Evolutionary conservation across 129 eudicot genomes (phyloP).

Genomic region (Flaveria linearis): DNA sequence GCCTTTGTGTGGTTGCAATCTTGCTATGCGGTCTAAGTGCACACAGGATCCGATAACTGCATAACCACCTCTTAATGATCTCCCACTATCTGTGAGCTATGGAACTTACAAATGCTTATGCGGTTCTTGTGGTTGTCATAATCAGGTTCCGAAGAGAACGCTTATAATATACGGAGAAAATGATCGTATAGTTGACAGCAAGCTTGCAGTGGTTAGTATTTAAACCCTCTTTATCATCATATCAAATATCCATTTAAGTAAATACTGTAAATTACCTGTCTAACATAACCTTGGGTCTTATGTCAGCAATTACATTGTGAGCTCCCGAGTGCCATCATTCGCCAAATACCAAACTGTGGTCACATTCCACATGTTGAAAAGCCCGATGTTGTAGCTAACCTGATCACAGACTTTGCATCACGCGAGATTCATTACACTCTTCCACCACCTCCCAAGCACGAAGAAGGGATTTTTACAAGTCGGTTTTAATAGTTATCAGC

Average conservation of each 20-base stretch:
- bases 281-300: background rate
- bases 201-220: slow-evolving; percentile 68
- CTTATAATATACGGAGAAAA: slow-evolving; percentile 83
- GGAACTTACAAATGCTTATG: background rate
- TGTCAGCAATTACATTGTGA: slow-evolving; percentile 74
- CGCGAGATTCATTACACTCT: background rate
- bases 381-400: slow-evolving; percentile 53
- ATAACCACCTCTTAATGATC: too few species aligned
- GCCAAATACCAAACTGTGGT: slow-evolving; percentile 75
- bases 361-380: slow-evolving; percentile 92
- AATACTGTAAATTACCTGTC: background rate
- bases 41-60: too few species aligned
- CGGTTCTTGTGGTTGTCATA: background rate
- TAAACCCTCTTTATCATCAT: background rate
- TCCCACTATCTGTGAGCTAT: background rate
- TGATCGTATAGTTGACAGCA: slow-evolving; percentile 71
- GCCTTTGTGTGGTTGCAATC: too few species aligned
- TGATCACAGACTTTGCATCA: slow-evolving; percentile 57
- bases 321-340: slow-evolving; percentile 63
- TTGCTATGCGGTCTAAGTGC: too few species aligned
- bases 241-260: background rate
- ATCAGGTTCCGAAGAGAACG: slow-evolving; percentile 66
- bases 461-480: slow-evolving; percentile 15
- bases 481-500: background rate
- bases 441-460: background rate